A percentile compares a stretch with the other conserved stretches of the same genome.
Conservation (phyloP, 2,329 filamentous ascomycete genomes). For the Trichoderma arundinaceum region DNA sequence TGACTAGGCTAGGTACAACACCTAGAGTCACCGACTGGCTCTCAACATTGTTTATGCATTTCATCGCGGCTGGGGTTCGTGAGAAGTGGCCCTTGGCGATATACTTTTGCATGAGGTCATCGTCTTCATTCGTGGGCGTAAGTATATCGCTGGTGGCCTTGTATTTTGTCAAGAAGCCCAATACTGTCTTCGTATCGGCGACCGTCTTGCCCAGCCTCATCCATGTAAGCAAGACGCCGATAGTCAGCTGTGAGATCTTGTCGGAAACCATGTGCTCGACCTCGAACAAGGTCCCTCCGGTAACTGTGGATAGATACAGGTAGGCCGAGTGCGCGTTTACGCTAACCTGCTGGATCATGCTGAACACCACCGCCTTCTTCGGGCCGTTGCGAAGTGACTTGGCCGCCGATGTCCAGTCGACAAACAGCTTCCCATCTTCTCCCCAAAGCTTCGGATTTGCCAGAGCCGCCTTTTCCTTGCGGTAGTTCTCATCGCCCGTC, state of each 20-base stretch:
- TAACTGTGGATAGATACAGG: constrained; percentile 50
- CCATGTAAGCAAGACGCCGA: constrained; percentile 51
- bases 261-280: constrained; percentile 37
- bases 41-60: constrained; percentile 24
- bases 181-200: constrained; percentile 11
- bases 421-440: constrained; percentile 45
- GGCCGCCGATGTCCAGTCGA: constrained; percentile 52
- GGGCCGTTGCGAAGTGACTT: constrained; percentile 41
- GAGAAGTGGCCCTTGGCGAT: background rate
- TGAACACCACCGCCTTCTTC: constrained; percentile 53
- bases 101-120: constrained; percentile 8
- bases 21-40: constrained; percentile 34
- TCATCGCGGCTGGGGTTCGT: background rate
- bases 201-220: constrained; percentile 46
- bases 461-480: constrained; percentile 40
- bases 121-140: background rate
- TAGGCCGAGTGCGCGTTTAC: constrained; percentile 44
- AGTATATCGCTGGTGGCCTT: constrained; percentile 26
- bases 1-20: constrained; percentile 38
- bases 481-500: constrained; percentile 40
- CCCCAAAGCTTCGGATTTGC: constrained; percentile 39
- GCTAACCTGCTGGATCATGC: constrained; percentile 43
- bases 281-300: constrained; percentile 49
- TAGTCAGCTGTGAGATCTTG: constrained; percentile 49
- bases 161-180: constrained; percentile 30